Base-by-base conservation (phyloP, 306 rosid species). In the Sesbania bispinosa region DNA sequence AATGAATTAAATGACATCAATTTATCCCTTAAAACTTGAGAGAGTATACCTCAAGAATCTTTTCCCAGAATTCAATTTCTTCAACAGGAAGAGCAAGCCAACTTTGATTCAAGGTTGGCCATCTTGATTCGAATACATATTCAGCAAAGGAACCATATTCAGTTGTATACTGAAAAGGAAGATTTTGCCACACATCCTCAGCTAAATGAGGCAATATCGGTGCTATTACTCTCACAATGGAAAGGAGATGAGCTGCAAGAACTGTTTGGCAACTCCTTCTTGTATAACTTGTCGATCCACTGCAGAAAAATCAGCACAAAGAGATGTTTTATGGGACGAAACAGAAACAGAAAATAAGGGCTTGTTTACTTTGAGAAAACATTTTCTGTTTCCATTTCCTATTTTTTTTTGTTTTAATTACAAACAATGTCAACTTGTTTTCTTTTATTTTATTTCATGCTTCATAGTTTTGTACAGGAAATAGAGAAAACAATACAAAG, bases 131-230 rank as follows among this genome's bases (percentile, higher is more conserved):
- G 11, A 94, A 94, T 72, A 91, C 91, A 82, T 81, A 94, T 81
- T 86, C 85, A 24, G 96, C 88, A 71, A 84, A 47, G 36, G 93
- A 87, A 80, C 99, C 96, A 51, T 88, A 84, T 67, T 85, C 84
- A 0, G 76, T 82, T 16, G 59, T 64, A 71, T 80, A 84, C 69
- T 80, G 86, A 80, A 94, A 94, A 41, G 99, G 97, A 65, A 94
- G 95, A 79, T 94, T 94, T 80, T 89, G 99, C 97, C 99, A 94
- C 52, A 83, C 95, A 80, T 94, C 99, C 84, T 94, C 99, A 18
- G 99, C 95, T 86, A 94, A 91, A 86, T 94, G 99, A 77, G 99
- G 99, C 77, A 94, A 81, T 83, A 94, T 89, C 1, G 99, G 99
- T 73, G 97, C 96, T 69, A 94, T 67, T 53, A 89, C 83, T 83